phyloP scores from a whole-genome alignment of 2,329 filamentous ascomycete genomes.

The Bipolaris bicolor region DNA sequence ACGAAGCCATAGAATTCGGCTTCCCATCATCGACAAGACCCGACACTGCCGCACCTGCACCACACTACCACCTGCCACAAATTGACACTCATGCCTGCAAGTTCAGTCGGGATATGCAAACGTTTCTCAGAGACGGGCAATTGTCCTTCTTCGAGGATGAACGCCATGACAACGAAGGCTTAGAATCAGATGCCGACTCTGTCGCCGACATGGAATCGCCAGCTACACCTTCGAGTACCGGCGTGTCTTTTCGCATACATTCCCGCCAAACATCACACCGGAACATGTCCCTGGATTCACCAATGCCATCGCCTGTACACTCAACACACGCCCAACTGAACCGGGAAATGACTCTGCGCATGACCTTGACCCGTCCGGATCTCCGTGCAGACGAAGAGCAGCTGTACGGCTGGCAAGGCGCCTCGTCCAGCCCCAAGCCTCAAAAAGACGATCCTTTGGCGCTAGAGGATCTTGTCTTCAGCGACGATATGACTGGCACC shows the following conservation, averaged over 20 bases:
- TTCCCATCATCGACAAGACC: slow-evolving; percentile 67
- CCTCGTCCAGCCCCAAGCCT: slow-evolving; percentile 20
- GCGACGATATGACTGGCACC: slow-evolving; percentile 55
- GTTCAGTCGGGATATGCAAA: slow-evolving; percentile 60
- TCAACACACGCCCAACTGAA: slow-evolving; percentile 49
- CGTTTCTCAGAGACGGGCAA: slow-evolving; percentile 65
- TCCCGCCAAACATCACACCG: slow-evolving; percentile 40
- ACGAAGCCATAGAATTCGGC: slow-evolving; percentile 92
- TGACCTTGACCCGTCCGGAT: slow-evolving; percentile 92
- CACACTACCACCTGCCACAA: slow-evolving; percentile 42
- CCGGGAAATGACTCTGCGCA: slow-evolving; percentile 92
- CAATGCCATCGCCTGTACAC: slow-evolving; percentile 33
- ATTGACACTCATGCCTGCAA: slow-evolving; percentile 48
- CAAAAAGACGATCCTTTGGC: slow-evolving; percentile 59
- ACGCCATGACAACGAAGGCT: slow-evolving; percentile 38
- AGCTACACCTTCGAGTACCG: slow-evolving; percentile 46
- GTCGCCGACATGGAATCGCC: slow-evolving; percentile 45
- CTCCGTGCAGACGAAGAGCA: slow-evolving; percentile 76
- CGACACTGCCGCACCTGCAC: slow-evolving; percentile 25
- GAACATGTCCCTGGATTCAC: slow-evolving; percentile 42
- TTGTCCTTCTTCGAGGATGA: slow-evolving; percentile 50
- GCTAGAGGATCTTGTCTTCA: slow-evolving; percentile 59
- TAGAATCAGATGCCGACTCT: slow-evolving; percentile 44
- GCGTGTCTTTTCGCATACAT: slow-evolving; percentile 42
- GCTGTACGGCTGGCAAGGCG: slow-evolving; percentile 71